Conservation (phyloP, 805 yeast species). For the Clavispora vitiphila region DNA sequence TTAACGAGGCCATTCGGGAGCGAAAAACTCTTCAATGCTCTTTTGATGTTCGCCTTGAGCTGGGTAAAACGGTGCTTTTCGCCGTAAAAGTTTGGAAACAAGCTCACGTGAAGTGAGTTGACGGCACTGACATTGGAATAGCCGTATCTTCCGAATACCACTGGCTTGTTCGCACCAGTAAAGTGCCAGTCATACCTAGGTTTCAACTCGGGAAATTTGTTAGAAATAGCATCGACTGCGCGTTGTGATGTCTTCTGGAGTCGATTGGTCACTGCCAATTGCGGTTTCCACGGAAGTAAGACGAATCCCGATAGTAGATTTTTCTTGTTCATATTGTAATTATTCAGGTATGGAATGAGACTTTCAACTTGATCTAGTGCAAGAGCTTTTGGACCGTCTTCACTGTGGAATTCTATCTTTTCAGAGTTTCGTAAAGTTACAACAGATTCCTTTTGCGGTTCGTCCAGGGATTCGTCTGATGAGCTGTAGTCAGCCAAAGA, state of each 20-base stretch:
- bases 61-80: constrained; percentile 1
- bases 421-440: neutral
- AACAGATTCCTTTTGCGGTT: neutral
- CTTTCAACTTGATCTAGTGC: neutral
- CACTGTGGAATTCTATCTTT: neutral
- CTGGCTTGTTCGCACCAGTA: constrained; percentile 2
- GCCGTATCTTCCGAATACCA: constrained; percentile 5
- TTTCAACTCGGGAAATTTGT: constrained; percentile 3
- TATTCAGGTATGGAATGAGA: constrained; percentile 13
- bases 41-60: constrained; percentile 1
- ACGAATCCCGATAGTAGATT: constrained; percentile 10
- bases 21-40: constrained; percentile 2
- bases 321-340: constrained; percentile 16
- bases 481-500: constrained; percentile 14
- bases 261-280: neutral
- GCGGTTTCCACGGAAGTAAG: constrained; percentile 18
- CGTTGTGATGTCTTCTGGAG: constrained; percentile 3
- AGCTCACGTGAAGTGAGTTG: constrained; percentile 14
- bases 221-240: constrained; percentile 3
- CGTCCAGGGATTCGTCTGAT: constrained; percentile 9
- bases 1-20: constrained; percentile 2
- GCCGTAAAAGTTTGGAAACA: constrained; percentile 12
- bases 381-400: neutral
- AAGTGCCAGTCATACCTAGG: constrained; percentile 5
- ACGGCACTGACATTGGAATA: constrained; percentile 6